These are phyloP conservation scores for Cytospora chrysosperma DNA, from an alignment of 2,329 filamentous ascomycete genomes.

Conservation along the genomic window DNA sequence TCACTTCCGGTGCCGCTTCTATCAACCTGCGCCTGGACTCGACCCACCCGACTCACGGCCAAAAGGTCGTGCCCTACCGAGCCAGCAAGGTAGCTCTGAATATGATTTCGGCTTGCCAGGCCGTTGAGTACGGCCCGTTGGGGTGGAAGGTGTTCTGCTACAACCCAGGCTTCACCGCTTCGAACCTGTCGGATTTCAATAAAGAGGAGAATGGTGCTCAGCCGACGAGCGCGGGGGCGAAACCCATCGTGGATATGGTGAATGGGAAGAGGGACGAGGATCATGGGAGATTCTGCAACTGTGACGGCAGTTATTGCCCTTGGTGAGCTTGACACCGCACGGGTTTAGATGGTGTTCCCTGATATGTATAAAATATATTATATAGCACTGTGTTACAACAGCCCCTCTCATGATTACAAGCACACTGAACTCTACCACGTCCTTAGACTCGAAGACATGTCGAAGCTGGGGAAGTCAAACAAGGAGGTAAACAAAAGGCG, in stretches of 20 bases:
- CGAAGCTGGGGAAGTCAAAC: no score
- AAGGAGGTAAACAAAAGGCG: no score
- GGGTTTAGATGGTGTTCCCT: no score
- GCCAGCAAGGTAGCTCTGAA: slow-evolving; percentile 8
- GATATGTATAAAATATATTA: no score
- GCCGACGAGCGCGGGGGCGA: not conserved
- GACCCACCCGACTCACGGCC: not conserved
- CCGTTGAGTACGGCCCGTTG: slow-evolving; percentile 2
- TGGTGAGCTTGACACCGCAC: not conserved
- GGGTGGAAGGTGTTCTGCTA: slow-evolving; percentile 8
- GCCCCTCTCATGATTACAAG: no score
- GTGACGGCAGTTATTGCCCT: not conserved
- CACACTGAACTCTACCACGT: no score
- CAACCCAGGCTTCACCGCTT: slow-evolving; percentile 4
- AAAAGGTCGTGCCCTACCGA: not conserved
- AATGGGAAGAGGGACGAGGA: slow-evolving; percentile 6
- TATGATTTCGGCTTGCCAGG: slow-evolving; percentile 6
- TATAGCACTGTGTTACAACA: no score
- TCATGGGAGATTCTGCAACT: not conserved
- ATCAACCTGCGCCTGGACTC: not conserved
- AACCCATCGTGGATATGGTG: slow-evolving; percentile 3
- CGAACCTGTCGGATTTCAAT: not conserved
- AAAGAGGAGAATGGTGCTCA: not conserved
- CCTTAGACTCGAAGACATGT: no score
- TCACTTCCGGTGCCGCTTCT: slow-evolving; percentile 7